These are phyloP conservation scores for Bidens hawaiensis DNA, from an alignment of 140 eudicot genomes.

Conservation along the genomic window DNA sequence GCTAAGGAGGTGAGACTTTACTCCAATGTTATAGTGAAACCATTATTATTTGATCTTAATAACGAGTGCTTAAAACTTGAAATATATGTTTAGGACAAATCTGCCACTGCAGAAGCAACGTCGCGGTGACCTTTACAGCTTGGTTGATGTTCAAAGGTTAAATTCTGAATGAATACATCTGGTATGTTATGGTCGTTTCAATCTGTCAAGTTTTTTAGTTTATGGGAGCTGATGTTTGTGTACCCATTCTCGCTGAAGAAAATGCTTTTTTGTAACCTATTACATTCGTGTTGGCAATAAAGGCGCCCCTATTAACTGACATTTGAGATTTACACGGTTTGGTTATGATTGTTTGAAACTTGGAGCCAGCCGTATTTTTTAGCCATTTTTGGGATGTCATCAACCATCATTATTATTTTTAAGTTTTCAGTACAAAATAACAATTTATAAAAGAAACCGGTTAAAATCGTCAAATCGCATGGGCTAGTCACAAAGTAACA, in stretches of 20 bases:
- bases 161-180: slow-evolving; percentile 30
- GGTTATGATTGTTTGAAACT: not conserved
- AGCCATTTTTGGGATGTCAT: no score
- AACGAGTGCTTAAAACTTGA: not conserved
- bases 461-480: no score
- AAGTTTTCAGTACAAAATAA: no score
- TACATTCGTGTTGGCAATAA: slow-evolving; percentile 7
- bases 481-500: no score
- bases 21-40: not conserved
- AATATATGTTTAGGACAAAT: slow-evolving; percentile 51
- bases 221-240: slow-evolving; percentile 3
- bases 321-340: not conserved
- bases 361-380: not conserved
- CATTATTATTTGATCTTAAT: not conserved
- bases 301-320: not conserved
- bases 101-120: slow-evolving; percentile 89
- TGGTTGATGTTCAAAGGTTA: slow-evolving; percentile 80
- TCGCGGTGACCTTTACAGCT: slow-evolving; percentile 84
- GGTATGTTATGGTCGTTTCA: not conserved
- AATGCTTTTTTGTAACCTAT: not conserved
- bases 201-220: not conserved
- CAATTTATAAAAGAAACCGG: no score
- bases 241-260: slow-evolving; percentile 3
- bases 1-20: slow-evolving; percentile 63
- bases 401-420: no score